These are phyloP conservation scores for Nitzschia putrida DNA, from an alignment of 108 stramenopile species.

Conservation along the genomic window DNA sequence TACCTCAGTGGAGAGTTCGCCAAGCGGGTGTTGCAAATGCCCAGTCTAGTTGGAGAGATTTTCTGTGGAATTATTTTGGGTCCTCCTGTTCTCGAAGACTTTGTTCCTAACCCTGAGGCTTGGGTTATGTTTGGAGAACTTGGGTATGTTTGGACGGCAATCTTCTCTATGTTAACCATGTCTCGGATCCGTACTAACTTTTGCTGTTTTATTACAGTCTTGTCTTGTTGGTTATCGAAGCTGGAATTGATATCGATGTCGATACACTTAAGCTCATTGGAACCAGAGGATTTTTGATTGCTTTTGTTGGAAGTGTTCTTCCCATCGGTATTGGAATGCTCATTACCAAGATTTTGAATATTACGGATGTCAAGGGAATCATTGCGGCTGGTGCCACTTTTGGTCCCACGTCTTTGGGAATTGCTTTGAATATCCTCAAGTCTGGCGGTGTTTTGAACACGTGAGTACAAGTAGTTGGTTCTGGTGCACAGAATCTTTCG, in stretches of 20 bases:
- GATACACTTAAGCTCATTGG: conserved; percentile 78
- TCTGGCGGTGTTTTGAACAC: conserved; percentile 74
- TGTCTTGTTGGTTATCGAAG: conserved; percentile 77
- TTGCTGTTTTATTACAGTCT: conserved; percentile 31
- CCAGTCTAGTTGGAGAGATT: conserved; percentile 81
- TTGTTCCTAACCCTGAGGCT: conserved; percentile 70
- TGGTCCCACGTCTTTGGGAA: conserved; percentile 81
- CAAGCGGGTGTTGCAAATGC: conserved; percentile 57
- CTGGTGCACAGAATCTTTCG: too few species aligned
- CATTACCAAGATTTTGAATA: conserved; percentile 48
- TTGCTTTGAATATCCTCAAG: conserved; percentile 76
- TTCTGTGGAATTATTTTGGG: conserved; percentile 70
- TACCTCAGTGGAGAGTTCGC: conserved; percentile 61
- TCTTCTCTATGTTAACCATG: background rate
- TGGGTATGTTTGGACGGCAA: conserved; percentile 44
- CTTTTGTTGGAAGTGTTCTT: conserved; percentile 72
- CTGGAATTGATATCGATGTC: conserved; percentile 82
- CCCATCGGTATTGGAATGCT: conserved; percentile 73
- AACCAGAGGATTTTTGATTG: conserved; percentile 69
- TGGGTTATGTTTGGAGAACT: conserved; percentile 80
- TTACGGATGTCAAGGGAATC: conserved; percentile 47
- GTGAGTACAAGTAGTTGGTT: conserved; percentile 23
- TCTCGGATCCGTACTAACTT: background rate
- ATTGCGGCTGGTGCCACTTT: conserved; percentile 78
- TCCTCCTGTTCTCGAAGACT: conserved; percentile 51